These are phyloP conservation scores for Caryopteris hybrid DNA, from an alignment of 305 asterid species.

Conservation along the genomic window DNA sequence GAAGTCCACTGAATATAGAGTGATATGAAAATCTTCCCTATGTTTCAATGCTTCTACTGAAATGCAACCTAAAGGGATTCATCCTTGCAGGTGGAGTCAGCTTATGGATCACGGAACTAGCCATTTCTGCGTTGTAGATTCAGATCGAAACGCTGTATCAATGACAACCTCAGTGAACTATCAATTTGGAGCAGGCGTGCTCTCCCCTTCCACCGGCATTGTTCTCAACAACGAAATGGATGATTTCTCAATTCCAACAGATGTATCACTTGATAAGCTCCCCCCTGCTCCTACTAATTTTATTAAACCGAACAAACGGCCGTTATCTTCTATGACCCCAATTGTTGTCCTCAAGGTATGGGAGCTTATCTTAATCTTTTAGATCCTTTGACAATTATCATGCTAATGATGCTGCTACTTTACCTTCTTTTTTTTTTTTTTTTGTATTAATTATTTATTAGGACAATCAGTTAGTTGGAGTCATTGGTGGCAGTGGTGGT, in stretches of 20 bases:
- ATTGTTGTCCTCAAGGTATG: conserved; percentile 77
- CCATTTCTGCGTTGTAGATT: conserved; percentile 79
- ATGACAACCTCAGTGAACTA: conserved; percentile 81
- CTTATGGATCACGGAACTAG: conserved; percentile 83
- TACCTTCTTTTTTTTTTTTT: neutral
- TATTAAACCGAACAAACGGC: conserved; percentile 78
- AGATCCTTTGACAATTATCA: neutral
- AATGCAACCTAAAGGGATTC: neutral
- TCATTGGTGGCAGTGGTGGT: conserved; percentile 91
- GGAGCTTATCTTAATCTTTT: neutral
- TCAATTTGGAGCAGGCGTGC: conserved; percentile 68
- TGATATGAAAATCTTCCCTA: too few relatives aligned
- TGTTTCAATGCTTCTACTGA: too few relatives aligned
- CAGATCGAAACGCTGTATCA: conserved; percentile 80
- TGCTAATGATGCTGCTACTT: neutral
- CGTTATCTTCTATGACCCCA: conserved; percentile 87
- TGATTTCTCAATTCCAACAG: conserved; percentile 78
- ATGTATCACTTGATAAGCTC: conserved; percentile 44
- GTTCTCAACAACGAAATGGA: conserved; percentile 89
- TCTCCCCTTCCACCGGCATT: conserved; percentile 83
- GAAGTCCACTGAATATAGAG: too few relatives aligned
- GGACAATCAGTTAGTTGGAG: conserved; percentile 83
- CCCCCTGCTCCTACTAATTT: conserved; percentile 93
- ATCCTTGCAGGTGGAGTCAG: conserved; percentile 59
- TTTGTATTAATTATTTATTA: conserved; percentile 10